Base-by-base conservation (phyloP, 2,329 filamentous ascomycete species). In the Hypoxylon sp. region DNA sequence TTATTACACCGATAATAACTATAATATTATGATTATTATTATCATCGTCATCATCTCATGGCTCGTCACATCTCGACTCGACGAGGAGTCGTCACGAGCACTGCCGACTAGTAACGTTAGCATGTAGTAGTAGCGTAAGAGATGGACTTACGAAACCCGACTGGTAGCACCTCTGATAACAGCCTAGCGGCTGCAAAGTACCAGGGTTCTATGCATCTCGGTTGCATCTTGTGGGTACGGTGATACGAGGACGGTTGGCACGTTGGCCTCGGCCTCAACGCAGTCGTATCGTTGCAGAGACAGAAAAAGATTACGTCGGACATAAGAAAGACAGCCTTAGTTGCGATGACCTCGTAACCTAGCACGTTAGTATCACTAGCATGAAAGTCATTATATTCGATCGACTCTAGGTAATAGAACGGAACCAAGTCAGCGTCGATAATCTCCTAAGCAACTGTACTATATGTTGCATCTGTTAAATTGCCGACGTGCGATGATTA, bases 221-320 rank as follows among this genome's bases (percentile, higher is more conserved):
- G 61, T 58, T 63, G 47, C 54, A 56, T 61, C 58, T 61, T 54
- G 61, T 61, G 58, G 58, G 55, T 59, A 64, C 46, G 55, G 52
- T 59, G 58, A 59, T 64, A 58, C 55, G 60, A 58, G 50, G 47
- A 59, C 48, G 52, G 48, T 38, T 62, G 31, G 35, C 37, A 55
- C 31, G 27, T 41, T 55, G 51, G 45, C 61, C 55, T 64, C 61
- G 61, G 61, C 31, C 48, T 40, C 23, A 46, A 41, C 15, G 46
- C 37, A 42, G 49, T 47, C 35, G 49, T 29, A 31, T 43, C 26
- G 26, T 40, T 45, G 24, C 27, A 21, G 18, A 46, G 4, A 23
- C 1, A 21, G 13, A 9, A 48, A 21, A 6, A 15, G 5, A 40
- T 40, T 18, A 20, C 23, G 23, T 24, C 18, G 35, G 35, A 41